Evolutionary conservation across 495 filamentous ascomycete species (phyloP).

Genomic region (Aspergillus indologenus): DNA sequence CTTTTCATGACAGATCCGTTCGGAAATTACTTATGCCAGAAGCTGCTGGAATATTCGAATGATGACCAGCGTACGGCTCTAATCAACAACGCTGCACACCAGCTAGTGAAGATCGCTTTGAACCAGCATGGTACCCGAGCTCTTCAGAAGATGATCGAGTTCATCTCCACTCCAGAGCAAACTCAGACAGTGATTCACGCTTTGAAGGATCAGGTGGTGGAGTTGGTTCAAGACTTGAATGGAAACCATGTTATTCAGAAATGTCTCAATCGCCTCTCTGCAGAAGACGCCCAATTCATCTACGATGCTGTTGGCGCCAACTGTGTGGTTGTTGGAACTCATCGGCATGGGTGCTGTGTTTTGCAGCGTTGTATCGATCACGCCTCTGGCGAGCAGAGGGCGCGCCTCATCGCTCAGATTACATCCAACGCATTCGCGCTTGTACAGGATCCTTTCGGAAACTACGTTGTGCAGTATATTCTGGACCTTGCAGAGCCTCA

Average conservation of each 20-base stretch:
- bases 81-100: slow-evolving; percentile 79
- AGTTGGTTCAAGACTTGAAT: slow-evolving; percentile 93
- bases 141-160: slow-evolving; percentile 99
- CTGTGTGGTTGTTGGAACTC: slow-evolving; percentile 89
- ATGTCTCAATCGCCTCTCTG: slow-evolving; percentile 86
- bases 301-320: slow-evolving; percentile 85
- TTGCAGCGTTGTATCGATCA: slow-evolving; percentile 98
- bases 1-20: slow-evolving; percentile 68
- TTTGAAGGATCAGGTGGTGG: slow-evolving; percentile 74
- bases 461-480: slow-evolving; percentile 98
- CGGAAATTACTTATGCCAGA: slow-evolving; percentile 97
- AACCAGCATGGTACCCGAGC: slow-evolving; percentile 97
- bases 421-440: slow-evolving; percentile 75
- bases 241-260: slow-evolving; percentile 99
- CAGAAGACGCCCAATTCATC: slow-evolving; percentile 87
- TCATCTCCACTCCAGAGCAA: slow-evolving; percentile 74
- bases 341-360: slow-evolving; percentile 97
- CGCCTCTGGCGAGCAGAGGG: slow-evolving; percentile 84
- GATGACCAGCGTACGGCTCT: slow-evolving; percentile 91
- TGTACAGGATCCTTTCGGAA: slow-evolving; percentile 95
- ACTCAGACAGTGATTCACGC: slow-evolving; percentile 79
- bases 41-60: slow-evolving; percentile 87
- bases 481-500: slow-evolving; percentile 79
- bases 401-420: slow-evolving; percentile 79
- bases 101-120: slow-evolving; percentile 86